Base-by-base conservation (phyloP, 805 yeast genomes). In the Lipomyces sp. region DNA sequence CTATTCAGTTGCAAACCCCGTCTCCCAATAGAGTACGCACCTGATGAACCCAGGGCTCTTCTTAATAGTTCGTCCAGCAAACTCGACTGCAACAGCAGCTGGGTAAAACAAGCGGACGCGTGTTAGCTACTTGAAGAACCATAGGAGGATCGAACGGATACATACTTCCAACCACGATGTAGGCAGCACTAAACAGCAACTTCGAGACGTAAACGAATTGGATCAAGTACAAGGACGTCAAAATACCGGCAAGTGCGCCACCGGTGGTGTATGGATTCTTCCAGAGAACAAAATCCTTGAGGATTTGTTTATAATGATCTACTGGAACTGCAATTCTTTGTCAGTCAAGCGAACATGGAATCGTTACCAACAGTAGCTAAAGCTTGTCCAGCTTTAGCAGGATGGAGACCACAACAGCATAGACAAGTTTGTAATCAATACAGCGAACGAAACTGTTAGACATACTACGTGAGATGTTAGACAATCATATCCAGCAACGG, bases 71-170 rank as follows among this genome's bases (percentile, higher is more conserved):
- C 59, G 49, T 21, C 58, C 59, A 8, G 54, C 57, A 39, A 46
- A 40, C 31, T 55, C 59, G 34, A 46, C 41, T 11, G 43, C 53
- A n/a, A 52, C 43, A 21, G 39, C 51, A 23, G 53, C 58, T 53
- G 36, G 7, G n/a, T 24, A 44, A n/a, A n/a, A n/a, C n/a, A n/a
- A n/a, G n/a, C n/a, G n/a, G n/a, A n/a, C n/a, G n/a, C n/a, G 3
- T n/a, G n/a, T 22, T 11, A 10, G 34, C 5, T 37, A 13, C 7
- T 18, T 19, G 26, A n/a, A 16, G 11, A 22, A 11, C 24, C 4
- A 33, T 22, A 1, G 6, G 10, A 31, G 16, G 18, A 47, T 7
- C 4, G 4, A 43, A 11, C n/a, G 38, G n/a, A 10, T 19, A 47
- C 54, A 23, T 38, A 53, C 58, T 40, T 10, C 54, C 57, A 39